phyloP scores from a whole-genome alignment of 305 asterid genomes.

The Fraxinus sp. region DNA sequence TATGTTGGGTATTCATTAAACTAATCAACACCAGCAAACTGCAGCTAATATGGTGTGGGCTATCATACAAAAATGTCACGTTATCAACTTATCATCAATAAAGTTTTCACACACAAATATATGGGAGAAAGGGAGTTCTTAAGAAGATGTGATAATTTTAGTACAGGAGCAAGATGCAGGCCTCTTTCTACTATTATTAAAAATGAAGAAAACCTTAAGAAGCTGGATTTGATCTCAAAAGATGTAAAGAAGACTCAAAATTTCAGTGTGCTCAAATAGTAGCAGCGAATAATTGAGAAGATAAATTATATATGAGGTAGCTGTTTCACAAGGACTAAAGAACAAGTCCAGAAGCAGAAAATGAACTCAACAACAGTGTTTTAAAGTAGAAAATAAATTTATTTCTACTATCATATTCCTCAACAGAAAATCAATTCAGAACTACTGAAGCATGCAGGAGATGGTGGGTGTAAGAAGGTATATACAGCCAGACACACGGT shows the following conservation, averaged over 20 bases:
- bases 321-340: neutral
- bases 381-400: neutral
- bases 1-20: neutral
- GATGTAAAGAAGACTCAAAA: neutral
- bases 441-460: neutral
- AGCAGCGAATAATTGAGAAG: neutral
- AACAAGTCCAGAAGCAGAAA: neutral
- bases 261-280: neutral
- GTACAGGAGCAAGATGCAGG: conserved; percentile 4
- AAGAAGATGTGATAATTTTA: neutral
- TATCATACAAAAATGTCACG: conserved; percentile 2
- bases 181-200: neutral
- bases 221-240: neutral
- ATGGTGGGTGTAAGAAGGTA: neutral
- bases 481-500: conserved; percentile 11
- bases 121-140: conserved; percentile 4
- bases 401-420: neutral
- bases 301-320: neutral
- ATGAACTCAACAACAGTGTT: neutral
- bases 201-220: neutral
- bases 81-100: conserved; percentile 9
- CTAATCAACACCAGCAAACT: neutral
- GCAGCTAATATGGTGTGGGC: neutral
- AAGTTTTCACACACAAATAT: neutral
- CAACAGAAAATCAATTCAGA: neutral